These are phyloP conservation scores for Aspergillus nidulans DNA, from an alignment of 495 filamentous ascomycete species.

Conservation along the genomic window DNA sequence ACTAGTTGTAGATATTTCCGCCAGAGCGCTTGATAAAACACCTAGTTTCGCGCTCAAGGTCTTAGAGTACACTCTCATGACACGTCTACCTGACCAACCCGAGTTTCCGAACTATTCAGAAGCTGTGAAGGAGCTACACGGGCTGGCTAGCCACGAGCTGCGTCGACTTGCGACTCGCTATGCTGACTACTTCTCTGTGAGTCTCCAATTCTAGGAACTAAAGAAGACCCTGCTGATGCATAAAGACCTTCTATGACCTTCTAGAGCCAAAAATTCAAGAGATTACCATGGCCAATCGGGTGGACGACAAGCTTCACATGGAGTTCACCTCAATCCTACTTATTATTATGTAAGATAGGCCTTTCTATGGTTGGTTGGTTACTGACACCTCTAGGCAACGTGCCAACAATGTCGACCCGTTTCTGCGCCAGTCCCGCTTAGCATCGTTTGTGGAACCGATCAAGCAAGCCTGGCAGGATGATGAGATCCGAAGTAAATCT, in stretches of 20 bases:
- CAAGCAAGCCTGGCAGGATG: conserved; percentile 73
- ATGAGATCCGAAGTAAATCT: conserved; percentile 60
- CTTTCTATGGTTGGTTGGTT: background rate
- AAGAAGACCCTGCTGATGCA: background rate
- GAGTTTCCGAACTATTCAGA: conserved; percentile 73
- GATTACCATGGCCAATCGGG: conserved; percentile 64
- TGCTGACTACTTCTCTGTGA: conserved; percentile 76
- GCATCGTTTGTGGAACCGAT: conserved; percentile 73
- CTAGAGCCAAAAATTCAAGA: conserved; percentile 79
- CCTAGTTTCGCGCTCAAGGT: conserved; percentile 78
- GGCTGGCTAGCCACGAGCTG: conserved; percentile 75
- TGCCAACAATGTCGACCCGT: conserved; percentile 65
- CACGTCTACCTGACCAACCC: conserved; percentile 63
- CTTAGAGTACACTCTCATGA: conserved; percentile 84
- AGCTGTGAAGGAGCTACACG: conserved; percentile 84
- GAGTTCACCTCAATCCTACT: conserved; percentile 70
- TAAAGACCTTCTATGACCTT: conserved; percentile 74
- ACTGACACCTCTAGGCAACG: conserved; percentile 59
- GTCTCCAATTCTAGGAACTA: conserved; percentile 19
- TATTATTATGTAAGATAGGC: conserved; percentile 69
- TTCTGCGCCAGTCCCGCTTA: conserved; percentile 59
- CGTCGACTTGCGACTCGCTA: conserved; percentile 86
- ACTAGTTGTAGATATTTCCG: conserved; percentile 79
- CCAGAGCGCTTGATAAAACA: conserved; percentile 71
- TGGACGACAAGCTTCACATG: conserved; percentile 72